Evolutionary conservation across 78 protist genomes (phyloP).

Genomic region (Dictyostelium capitatum): DNA sequence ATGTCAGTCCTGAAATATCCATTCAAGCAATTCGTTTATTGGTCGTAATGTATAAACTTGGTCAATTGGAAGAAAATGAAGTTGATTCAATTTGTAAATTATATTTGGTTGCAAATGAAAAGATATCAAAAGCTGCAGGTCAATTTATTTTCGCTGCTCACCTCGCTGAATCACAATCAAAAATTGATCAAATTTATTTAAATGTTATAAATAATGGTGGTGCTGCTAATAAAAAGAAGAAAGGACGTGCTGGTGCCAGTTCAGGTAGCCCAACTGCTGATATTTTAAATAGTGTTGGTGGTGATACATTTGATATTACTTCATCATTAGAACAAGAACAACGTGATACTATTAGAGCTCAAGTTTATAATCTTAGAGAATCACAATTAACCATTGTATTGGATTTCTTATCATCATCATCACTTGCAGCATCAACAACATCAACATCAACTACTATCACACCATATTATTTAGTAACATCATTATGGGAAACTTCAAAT

Average conservation of each 20-base stretch:
- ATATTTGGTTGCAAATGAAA: conserved; percentile 30
- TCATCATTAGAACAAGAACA: neutral
- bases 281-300: neutral
- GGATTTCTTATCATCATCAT: conserved; percentile 23
- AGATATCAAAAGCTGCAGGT: conserved; percentile 32
- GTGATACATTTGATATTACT: neutral
- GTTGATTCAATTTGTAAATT: neutral
- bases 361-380: conserved; percentile 19
- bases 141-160: neutral
- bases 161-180: neutral
- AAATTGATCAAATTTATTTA: neutral
- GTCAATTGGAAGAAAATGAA: conserved; percentile 10
- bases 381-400: conserved; percentile 5
- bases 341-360: neutral
- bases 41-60: neutral
- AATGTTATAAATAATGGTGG: neutral
- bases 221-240: neutral
- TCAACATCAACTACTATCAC: neutral
- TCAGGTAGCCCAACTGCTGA: neutral
- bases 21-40: conserved; percentile 41
- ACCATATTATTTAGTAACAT: conserved; percentile 29
- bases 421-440: no score
- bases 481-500: conserved; percentile 31
- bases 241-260: neutral
- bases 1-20: neutral